phyloP scores from a whole-genome alignment of 1,284 basidiomycete genomes.

The Erythrobasidium hasegawianum region DNA sequence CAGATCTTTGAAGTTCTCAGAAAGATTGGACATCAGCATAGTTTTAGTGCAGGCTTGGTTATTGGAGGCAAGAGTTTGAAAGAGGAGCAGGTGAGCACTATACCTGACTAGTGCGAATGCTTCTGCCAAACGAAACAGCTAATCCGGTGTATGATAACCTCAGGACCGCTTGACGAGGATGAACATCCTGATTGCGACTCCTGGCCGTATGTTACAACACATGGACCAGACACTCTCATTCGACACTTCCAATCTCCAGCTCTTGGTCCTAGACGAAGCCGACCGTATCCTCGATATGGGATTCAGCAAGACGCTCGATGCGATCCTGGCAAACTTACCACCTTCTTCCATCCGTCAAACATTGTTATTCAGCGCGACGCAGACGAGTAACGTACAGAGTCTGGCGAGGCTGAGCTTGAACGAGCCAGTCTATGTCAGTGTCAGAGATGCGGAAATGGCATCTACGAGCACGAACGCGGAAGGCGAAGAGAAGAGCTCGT shows the following conservation, averaged over 20 bases:
- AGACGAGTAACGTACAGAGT: constrained; percentile 84
- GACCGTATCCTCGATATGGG: constrained; percentile 97
- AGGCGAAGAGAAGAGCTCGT: constrained; percentile 44
- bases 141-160: not conserved
- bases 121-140: not conserved
- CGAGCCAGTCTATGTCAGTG: constrained; percentile 70
- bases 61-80: constrained; percentile 96
- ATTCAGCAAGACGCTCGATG: constrained; percentile 81
- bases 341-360: constrained; percentile 88
- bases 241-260: constrained; percentile 80
- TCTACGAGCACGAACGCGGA: constrained; percentile 17
- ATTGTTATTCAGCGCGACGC: constrained; percentile 92
- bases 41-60: constrained; percentile 89
- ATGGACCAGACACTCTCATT: constrained; percentile 98
- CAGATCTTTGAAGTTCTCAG: constrained; percentile 96
- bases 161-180: constrained; percentile 76
- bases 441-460: constrained; percentile 41
- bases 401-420: constrained; percentile 85
- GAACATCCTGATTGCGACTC: constrained; percentile 97
- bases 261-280: constrained; percentile 94
- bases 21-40: constrained; percentile 83
- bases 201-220: constrained; percentile 90
- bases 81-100: constrained; percentile 64
- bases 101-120: not conserved
- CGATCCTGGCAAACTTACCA: constrained; percentile 81